These are phyloP conservation scores for Vickermania ingenoplastis DNA, from an alignment of 208 protist genomes.

Conservation along the genomic window DNA sequence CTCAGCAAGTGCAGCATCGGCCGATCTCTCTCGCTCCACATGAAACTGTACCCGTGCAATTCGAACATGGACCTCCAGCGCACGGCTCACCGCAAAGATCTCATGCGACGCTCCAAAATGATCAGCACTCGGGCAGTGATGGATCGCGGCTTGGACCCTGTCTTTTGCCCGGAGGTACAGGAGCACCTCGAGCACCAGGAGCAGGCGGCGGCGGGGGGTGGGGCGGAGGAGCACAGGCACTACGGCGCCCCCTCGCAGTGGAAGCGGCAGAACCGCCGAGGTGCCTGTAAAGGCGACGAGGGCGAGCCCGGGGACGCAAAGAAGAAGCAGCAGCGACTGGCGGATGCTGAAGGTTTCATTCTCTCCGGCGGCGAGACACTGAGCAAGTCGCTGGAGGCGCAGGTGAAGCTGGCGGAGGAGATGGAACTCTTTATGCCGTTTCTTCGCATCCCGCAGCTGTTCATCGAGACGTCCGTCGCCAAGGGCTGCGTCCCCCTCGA, in stretches of 20 bases:
- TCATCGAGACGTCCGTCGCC: constrained; percentile 1
- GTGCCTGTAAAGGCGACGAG: neutral
- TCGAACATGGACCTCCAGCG: constrained; percentile 21
- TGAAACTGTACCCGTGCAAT: constrained; percentile 38
- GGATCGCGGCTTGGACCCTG: constrained; percentile 19
- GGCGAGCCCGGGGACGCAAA: neutral
- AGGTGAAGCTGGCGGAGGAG: constrained; percentile 24
- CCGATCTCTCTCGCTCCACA: constrained; percentile 22
- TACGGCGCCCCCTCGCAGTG: neutral
- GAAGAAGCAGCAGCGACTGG: constrained; percentile 24
- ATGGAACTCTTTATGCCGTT: constrained; percentile 35
- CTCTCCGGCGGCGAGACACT: constrained; percentile 27
- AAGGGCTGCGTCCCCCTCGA: constrained; percentile 2
- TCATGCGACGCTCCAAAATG: constrained; percentile 25
- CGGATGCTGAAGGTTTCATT: constrained; percentile 31
- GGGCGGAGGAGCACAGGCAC: neutral
- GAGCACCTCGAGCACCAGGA: neutral
- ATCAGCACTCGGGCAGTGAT: constrained; percentile 28
- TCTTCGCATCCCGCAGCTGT: constrained; percentile 27
- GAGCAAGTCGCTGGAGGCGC: constrained; percentile 18
- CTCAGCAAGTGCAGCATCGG: constrained; percentile 25
- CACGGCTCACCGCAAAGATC: constrained; percentile 15
- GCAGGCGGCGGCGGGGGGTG: neutral
- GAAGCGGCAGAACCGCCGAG: neutral
- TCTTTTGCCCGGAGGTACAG: constrained; percentile 6